phyloP scores from a whole-genome alignment of 2,329 filamentous ascomycete genomes.

The Fusarium chuoi region DNA sequence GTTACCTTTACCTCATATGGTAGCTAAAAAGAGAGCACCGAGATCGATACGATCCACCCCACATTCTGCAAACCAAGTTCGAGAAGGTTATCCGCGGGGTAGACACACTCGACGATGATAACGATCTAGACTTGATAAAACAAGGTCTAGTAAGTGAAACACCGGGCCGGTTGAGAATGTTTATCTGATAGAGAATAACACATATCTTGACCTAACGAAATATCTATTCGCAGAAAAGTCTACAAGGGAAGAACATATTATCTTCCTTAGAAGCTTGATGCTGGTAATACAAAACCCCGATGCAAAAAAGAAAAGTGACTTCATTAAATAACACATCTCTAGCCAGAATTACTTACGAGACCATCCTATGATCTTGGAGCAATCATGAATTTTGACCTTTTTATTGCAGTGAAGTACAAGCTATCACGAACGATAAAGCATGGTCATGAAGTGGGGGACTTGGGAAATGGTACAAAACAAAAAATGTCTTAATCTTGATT shows the following conservation, averaged over 20 bases:
- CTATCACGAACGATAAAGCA: background rate
- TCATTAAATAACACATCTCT: background rate
- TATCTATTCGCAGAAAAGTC: background rate
- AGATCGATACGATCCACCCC: background rate
- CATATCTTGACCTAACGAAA: background rate
- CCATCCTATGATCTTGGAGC: too few species aligned
- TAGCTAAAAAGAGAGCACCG: constrained; percentile 16
- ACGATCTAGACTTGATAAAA: background rate
- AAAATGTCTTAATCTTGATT: background rate
- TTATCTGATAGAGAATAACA: background rate
- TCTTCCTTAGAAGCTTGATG: background rate
- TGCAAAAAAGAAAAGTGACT: background rate
- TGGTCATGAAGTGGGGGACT: background rate
- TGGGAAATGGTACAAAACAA: background rate
- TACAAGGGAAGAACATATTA: background rate
- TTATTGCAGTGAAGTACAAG: background rate
- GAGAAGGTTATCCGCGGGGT: background rate
- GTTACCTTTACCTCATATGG: background rate
- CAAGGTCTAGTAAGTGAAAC: background rate
- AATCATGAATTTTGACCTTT: background rate
- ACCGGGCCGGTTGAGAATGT: background rate
- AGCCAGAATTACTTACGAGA: background rate
- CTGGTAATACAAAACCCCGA: background rate
- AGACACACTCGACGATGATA: background rate
- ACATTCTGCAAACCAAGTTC: background rate